These are phyloP conservation scores for Adansonia digitata DNA, from an alignment of 345 rosid species.

Conservation along the genomic window DNA sequence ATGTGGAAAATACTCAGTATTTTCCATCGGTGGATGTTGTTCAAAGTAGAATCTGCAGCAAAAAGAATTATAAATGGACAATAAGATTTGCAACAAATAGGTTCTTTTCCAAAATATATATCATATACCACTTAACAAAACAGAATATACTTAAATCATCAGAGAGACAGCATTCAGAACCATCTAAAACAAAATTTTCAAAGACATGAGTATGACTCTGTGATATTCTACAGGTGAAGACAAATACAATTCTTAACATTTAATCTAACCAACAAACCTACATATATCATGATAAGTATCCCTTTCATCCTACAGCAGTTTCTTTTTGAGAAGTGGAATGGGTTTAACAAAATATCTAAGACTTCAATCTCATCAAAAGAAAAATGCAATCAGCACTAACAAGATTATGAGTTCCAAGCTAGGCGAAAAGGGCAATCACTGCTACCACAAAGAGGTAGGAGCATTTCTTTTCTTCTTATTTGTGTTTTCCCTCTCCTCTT, in stretches of 20 bases:
- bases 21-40: slow-evolving; percentile 98
- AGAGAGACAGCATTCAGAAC: neutral
- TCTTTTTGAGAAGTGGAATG: neutral
- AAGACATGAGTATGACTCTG: neutral
- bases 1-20: slow-evolving; percentile 91
- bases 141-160: neutral
- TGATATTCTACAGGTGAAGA: neutral
- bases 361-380: neutral
- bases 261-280: neutral
- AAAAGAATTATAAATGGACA: slow-evolving; percentile 1
- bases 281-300: neutral
- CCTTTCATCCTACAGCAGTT: neutral
- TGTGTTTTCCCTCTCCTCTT: neutral
- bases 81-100: neutral
- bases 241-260: neutral
- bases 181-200: slow-evolving; percentile 4
- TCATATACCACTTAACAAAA: neutral
- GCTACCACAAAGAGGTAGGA: neutral
- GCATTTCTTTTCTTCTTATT: neutral
- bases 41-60: slow-evolving; percentile 73
- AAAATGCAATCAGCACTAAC: neutral
- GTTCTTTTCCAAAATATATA: neutral
- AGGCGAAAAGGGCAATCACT: neutral
- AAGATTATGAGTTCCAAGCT: neutral
- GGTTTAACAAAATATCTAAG: neutral